phyloP scores from a whole-genome alignment of 78 protist species.

The Speleostelium caveatum region DNA sequence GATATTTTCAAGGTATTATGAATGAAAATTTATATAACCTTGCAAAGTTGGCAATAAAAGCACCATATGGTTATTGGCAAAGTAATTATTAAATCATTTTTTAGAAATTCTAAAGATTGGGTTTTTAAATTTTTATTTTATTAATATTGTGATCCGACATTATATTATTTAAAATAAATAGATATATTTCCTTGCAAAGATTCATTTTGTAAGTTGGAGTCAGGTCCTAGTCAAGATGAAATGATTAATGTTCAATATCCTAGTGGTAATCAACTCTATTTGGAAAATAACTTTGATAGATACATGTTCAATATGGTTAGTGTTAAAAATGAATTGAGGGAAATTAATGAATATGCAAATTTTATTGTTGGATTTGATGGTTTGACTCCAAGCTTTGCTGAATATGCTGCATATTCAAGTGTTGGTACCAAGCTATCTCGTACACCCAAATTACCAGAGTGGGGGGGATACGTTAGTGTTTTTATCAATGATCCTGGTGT shows the following conservation, averaged over 20 bases:
- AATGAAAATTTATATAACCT: too few relatives aligned
- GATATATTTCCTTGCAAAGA: neutral
- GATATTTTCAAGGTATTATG: neutral
- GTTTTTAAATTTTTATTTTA: too few relatives aligned
- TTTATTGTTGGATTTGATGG: neutral
- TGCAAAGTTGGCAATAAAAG: neutral
- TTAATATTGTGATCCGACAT: too few relatives aligned
- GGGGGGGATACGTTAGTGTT: neutral
- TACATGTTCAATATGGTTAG: neutral
- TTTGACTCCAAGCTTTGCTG: neutral
- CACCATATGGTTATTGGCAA: neutral
- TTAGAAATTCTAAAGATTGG: too few relatives aligned
- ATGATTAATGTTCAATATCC: neutral
- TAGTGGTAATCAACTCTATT: neutral
- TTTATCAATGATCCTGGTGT: neutral
- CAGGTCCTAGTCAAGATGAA: neutral
- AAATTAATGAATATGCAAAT: neutral
- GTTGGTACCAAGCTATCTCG: neutral
- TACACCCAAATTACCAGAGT: neutral
- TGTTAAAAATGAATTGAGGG: neutral
- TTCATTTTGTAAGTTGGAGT: neutral
- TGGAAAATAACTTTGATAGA: neutral
- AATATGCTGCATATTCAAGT: neutral
- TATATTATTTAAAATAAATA: too few relatives aligned
- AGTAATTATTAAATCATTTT: neutral